Evolutionary conservation across 805 yeast species (phyloP), one percentile per base, ranked within the genome.

Genomic region (Candida yuanshanica): DNA sequence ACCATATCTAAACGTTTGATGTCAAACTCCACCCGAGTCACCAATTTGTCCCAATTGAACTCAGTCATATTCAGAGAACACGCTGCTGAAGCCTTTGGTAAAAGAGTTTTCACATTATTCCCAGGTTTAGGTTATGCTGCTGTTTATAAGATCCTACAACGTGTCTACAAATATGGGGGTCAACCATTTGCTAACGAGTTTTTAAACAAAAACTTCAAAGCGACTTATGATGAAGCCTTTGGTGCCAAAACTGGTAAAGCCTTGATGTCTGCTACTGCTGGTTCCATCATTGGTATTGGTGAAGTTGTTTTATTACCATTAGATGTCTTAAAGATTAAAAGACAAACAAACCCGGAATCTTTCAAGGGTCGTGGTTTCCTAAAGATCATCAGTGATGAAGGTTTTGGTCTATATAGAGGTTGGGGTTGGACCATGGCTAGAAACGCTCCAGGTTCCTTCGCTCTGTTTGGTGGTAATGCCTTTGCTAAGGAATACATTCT

Each of bases 351-450:
- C 73, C 99, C 99, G n/a, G 99, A 91, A 67, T 72, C 98, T n/a
- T 93, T 93, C 78, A 83, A 81, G 66, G 99, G 99, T 55, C 85
- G 99, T 72, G 98, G 99, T 10, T 90, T 93, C 69, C 46, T 90
- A 52, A 83, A 77, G 65, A 87, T 93, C 58, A 62, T 93, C 46
- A 59, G 72, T 42, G 99, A 93, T 61, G 99, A 93, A 69, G 98
- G 99, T 16, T 74, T 88, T 45, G 88, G 93, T 20, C 73, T 93
- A 53, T 93, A 93, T 71, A 77, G 96, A 63, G 99, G 99, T 51
- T 90, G 97, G 95, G 98, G 97, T 44, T 93, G 99, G 99, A 93
- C 99, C 45, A 95, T 95, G 53, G 99, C 99, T 34, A 83, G 99
- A 77, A 93, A 93, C 63, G 97, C 98, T 2, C 99, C 99, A 29